Evolutionary conservation across 176 grass and related monocot species (phyloP), one percentile per base, ranked within the genome.

Genomic region (Triticum turgidum): DNA sequence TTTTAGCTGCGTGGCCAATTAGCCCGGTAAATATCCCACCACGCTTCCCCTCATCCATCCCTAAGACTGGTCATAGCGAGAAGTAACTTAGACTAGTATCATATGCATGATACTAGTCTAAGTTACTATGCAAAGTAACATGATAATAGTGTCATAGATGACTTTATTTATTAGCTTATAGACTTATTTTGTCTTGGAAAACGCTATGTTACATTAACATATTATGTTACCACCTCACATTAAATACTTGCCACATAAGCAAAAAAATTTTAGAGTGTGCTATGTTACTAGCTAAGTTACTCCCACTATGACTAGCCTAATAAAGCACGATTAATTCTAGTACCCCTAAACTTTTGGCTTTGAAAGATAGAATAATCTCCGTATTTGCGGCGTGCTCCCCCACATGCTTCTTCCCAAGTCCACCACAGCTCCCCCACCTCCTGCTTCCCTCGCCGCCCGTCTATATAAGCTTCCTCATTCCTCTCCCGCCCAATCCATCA

Each of bases 341-440:
- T 54, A 54, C 27, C 37, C 93, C 91, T 85, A 82, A 87, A 85
- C 87, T 91, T 90, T 93, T 86, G 91, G 89, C 91, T 96, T 96
- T 96, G 42, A 79, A 87, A 63, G 13, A 86, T 41, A 89, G 41
- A 83, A 78, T 13, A 73, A 91, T 83, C 73, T 84, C 83, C 86
- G 38, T 66, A 30, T 80, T 93, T 88, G 89, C 87, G 94, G 81
- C 89, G 87, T 93, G 89, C 89, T 93, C 89, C 89, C 88, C 88
- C 89, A 89, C 94, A 93, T 91, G 91, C 84, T 56, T 49, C 67
- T 83, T 90, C 68, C 3, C 61, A 35, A 83, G 79, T 80, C 78
- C 65, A 81, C 79, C 77, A 77, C 0, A 34, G 39, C 14, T 49
- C 18, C 13, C 81, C 87, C 80, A 72, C 75, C n/a, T 38, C 20